Conservation (phyloP, 805 yeast genomes). For the Starmerella powellii region DNA sequence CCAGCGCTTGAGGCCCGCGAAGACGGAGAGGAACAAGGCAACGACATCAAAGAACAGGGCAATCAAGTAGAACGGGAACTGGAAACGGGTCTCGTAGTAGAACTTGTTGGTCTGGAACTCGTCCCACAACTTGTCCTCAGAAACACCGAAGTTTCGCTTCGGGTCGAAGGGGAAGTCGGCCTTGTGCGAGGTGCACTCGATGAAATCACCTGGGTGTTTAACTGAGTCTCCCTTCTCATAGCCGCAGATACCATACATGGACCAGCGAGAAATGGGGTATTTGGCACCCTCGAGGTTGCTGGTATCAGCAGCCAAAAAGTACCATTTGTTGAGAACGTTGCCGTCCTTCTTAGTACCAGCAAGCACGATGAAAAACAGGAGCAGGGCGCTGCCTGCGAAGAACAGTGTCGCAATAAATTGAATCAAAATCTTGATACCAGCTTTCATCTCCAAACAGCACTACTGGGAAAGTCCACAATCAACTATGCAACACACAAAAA, state of each 20-base stretch:
- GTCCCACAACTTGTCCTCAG: slow-evolving; percentile 41
- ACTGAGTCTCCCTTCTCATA: slow-evolving; percentile 38
- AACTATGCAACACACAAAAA: too few species aligned
- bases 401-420: slow-evolving; percentile 26
- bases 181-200: slow-evolving; percentile 39
- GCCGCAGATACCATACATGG: slow-evolving; percentile 57
- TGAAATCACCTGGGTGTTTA: slow-evolving; percentile 34
- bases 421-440: slow-evolving; percentile 6
- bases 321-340: slow-evolving; percentile 51
- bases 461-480: background rate
- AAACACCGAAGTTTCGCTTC: slow-evolving; percentile 56
- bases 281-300: slow-evolving; percentile 33
- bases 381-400: slow-evolving; percentile 37
- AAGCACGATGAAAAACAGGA: slow-evolving; percentile 51
- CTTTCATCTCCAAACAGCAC: background rate
- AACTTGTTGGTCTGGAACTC: slow-evolving; percentile 42
- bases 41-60: slow-evolving; percentile 44
- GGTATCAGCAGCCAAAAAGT: slow-evolving; percentile 74
- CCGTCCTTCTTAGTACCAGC: slow-evolving; percentile 43
- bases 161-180: slow-evolving; percentile 88
- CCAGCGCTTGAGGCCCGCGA: slow-evolving; percentile 23
- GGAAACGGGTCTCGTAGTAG: slow-evolving; percentile 57
- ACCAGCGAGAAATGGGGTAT: slow-evolving; percentile 56
- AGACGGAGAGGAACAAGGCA: slow-evolving; percentile 33
- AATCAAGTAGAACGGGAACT: slow-evolving; percentile 50